Evolutionary conservation across 805 yeast genomes (phyloP).

Genomic region (Zygoascus flipseniorum): DNA sequence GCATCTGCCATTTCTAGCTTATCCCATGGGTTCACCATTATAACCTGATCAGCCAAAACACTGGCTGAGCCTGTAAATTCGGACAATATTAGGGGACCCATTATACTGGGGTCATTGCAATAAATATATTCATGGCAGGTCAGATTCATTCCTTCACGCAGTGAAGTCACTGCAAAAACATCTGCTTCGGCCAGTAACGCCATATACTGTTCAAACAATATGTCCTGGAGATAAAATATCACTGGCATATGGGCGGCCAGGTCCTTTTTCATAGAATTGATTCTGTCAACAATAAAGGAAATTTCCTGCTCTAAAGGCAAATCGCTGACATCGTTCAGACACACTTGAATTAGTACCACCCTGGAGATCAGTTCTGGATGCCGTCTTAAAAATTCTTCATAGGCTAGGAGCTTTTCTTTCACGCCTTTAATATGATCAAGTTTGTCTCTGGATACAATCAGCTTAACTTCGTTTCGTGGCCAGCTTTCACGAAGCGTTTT

Average conservation of each 20-base stretch:
- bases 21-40: conserved; percentile 92
- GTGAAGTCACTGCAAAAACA: conserved; percentile 75
- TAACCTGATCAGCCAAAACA: conserved; percentile 48
- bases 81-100: conserved; percentile 48
- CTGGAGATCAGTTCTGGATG: conserved; percentile 64
- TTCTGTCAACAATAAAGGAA: conserved; percentile 71
- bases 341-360: conserved; percentile 72
- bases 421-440: conserved; percentile 82
- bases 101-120: conserved; percentile 33
- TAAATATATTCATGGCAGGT: conserved; percentile 91
- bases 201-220: conserved; percentile 80
- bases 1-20: conserved; percentile 53
- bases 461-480: conserved; percentile 43
- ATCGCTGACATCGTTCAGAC: conserved; percentile 8
- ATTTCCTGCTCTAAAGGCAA: conserved; percentile 66
- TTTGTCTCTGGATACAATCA: conserved; percentile 84
- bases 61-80: conserved; percentile 95
- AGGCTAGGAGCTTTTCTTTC: conserved; percentile 78
- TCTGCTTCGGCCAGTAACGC: conserved; percentile 84
- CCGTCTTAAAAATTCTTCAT: conserved; percentile 62
- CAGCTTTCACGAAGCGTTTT: conserved; percentile 69
- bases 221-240: conserved; percentile 77
- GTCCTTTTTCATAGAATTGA: conserved; percentile 70
- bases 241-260: conserved; percentile 72
- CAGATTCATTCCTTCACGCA: conserved; percentile 95